Conservation (phyloP, 805 yeast genomes). For the Schwanniomyces pseudopolymorphus region DNA sequence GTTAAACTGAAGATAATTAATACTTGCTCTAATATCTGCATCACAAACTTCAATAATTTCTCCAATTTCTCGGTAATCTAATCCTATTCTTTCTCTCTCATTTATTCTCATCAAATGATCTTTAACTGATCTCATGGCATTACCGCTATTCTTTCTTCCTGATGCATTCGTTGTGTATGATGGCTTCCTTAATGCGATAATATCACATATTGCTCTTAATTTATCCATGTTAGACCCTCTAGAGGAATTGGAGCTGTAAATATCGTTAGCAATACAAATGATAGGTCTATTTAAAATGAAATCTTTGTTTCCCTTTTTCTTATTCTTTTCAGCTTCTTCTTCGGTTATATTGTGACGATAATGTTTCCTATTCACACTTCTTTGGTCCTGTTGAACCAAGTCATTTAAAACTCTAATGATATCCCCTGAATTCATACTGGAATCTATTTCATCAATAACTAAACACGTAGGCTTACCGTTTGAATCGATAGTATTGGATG, state of each 20-base stretch:
- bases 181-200: slow-evolving; percentile 65
- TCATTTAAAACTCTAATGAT: slow-evolving; percentile 54
- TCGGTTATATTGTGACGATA: slow-evolving; percentile 12
- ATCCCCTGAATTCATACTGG: slow-evolving; percentile 35
- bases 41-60: slow-evolving; percentile 70
- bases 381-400: slow-evolving; percentile 55
- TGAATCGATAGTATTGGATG: slow-evolving; percentile 56
- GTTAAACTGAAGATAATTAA: slow-evolving; percentile 77
- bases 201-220: slow-evolving; percentile 70
- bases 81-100: slow-evolving; percentile 48
- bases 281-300: slow-evolving; percentile 72
- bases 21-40: slow-evolving; percentile 82
- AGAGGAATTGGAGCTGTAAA: slow-evolving; percentile 49
- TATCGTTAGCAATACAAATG: slow-evolving; percentile 88
- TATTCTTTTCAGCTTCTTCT: slow-evolving; percentile 21
- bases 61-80: slow-evolving; percentile 52
- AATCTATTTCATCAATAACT: slow-evolving; percentile 85
- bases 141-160: slow-evolving; percentile 39
- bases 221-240: slow-evolving; percentile 62
- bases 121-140: slow-evolving; percentile 35
- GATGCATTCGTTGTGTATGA: slow-evolving; percentile 43
- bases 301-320: slow-evolving; percentile 30
- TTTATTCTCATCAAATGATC: slow-evolving; percentile 49
- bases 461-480: slow-evolving; percentile 77
- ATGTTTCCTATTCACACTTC: slow-evolving; percentile 35